Evolutionary conservation across 2,329 filamentous ascomycete species (phyloP).

Genomic region (Aurifilum marmelostoma): DNA sequence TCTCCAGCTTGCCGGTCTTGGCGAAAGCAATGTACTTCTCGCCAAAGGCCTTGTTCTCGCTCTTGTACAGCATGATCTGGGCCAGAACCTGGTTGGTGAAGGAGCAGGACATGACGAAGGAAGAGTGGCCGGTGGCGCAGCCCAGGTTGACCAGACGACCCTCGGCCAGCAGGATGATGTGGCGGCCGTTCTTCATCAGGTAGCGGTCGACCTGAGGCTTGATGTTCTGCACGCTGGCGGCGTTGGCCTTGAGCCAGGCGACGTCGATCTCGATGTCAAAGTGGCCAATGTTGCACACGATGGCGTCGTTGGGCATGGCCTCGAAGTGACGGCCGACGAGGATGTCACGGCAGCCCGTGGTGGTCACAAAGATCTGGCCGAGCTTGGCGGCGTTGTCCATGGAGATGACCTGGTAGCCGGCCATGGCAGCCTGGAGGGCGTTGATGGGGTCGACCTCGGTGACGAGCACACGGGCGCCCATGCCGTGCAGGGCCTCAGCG

Average conservation of each 20-base stretch:
- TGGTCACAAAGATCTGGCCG: slow-evolving; percentile 99
- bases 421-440: slow-evolving; percentile 97
- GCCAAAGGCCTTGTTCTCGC: slow-evolving; percentile 81
- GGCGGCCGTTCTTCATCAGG: slow-evolving; percentile 88
- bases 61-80: slow-evolving; percentile 98
- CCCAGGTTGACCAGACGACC: slow-evolving; percentile 99
- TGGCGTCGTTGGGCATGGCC: slow-evolving; percentile 95
- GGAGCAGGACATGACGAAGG: slow-evolving; percentile 99
- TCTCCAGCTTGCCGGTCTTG: slow-evolving; percentile 84
- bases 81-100: slow-evolving; percentile 99
- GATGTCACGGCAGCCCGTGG: slow-evolving; percentile 98
- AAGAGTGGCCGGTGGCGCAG: slow-evolving; percentile 98
- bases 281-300: slow-evolving; percentile 99
- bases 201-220: slow-evolving; percentile 99
- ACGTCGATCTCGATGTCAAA: slow-evolving; percentile 99
- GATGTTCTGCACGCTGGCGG: slow-evolving; percentile 93
- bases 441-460: slow-evolving; percentile 99
- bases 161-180: slow-evolving; percentile 98
- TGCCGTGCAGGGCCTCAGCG: slow-evolving; percentile 90
- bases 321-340: slow-evolving; percentile 91
- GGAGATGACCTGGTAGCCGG: slow-evolving; percentile 93
- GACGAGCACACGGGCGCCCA: slow-evolving; percentile 95
- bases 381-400: slow-evolving; percentile 90
- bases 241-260: slow-evolving; percentile 98
- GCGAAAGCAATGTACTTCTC: slow-evolving; percentile 97